Evolutionary conservation across 2,329 filamentous ascomycete genomes (phyloP), one percentile per base, ranked within the genome.

Genomic region (Hymenoscyphus scutula): DNA sequence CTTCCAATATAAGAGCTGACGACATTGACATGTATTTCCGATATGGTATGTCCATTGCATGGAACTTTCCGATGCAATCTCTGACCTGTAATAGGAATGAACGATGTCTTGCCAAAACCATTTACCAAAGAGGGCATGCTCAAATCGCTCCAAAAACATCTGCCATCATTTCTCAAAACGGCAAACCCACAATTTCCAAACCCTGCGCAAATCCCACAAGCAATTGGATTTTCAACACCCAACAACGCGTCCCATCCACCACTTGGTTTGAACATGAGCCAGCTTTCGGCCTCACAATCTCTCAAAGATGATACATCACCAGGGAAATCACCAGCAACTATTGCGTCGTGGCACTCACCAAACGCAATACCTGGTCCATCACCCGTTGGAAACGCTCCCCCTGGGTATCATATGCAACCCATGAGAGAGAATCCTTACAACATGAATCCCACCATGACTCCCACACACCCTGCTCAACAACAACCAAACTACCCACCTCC

Each of bases 1-100:
- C 95, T 2, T 97, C 94, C 3, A 99, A 98, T 74, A 98, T 99
- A 67, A 86, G 95, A 67, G 93, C 92, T 64, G 94, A 97, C 72
- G 95, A 99, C 74, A 96, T 98, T 65, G 91, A 94, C 60, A 93
- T 96, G 79, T 99, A 99, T 75, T 98, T 97, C 79, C 89, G 94
- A 71, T 93, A 96, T 78, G 95, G 93, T 95, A 83, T 80, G 89
- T 76, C 11, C 2, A 38, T 4, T 13, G 17, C 15, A 34, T 17
- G 37, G 19, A 25, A 34, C 8, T 48, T 19, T 48, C 13, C n/a
- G 3, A 10, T 23, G 15, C 56, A 38, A 15, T 32, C 70, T 74
- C 72, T 78, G 61, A 80, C 69, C 25, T n/a, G 4, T 25, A 4
- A 6, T 69, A 97, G 93, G 94, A 53, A 97, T 99, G 93, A 96